Conservation (phyloP, 768 basidiomycete genomes). For the Pleurotus ostreatus region DNA sequence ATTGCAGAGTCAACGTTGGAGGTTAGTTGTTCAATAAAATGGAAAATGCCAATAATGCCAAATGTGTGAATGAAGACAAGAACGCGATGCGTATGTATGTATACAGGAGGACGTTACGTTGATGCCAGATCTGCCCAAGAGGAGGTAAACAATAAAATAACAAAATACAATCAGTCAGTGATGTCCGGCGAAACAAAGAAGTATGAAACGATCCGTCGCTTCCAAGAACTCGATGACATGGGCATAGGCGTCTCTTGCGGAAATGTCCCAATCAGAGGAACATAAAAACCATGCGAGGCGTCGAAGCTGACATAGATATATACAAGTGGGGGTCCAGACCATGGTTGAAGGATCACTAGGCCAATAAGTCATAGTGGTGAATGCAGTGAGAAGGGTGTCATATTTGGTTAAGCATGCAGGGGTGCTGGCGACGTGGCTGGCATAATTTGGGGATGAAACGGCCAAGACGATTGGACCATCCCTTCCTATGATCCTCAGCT, state of each 20-base stretch:
- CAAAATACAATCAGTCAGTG: not conserved
- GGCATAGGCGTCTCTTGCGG: not conserved
- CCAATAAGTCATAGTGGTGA: not conserved
- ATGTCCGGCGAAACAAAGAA: not conserved
- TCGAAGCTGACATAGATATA: not conserved
- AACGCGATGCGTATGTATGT: not conserved
- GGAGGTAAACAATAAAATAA: not conserved
- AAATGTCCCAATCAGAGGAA: not conserved
- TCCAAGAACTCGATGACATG: not conserved
- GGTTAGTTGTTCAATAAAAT: not conserved
- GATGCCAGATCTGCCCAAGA: conserved; percentile 7
- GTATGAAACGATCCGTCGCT: not conserved
- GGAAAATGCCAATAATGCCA: not conserved
- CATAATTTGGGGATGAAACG: not conserved
- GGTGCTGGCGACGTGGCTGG: not conserved
- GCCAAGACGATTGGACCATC: not conserved
- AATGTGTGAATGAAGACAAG: not conserved
- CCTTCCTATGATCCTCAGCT: conserved; percentile 21
- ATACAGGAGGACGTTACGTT: conserved; percentile 3
- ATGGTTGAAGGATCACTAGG: not conserved
- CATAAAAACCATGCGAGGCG: not conserved
- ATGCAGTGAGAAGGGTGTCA: not conserved
- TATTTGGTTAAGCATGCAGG: not conserved
- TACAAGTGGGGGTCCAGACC: conserved; percentile 1
- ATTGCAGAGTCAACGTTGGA: too few species aligned